Conservation (phyloP, 805 yeast species). For the Candida verbasci region DNA sequence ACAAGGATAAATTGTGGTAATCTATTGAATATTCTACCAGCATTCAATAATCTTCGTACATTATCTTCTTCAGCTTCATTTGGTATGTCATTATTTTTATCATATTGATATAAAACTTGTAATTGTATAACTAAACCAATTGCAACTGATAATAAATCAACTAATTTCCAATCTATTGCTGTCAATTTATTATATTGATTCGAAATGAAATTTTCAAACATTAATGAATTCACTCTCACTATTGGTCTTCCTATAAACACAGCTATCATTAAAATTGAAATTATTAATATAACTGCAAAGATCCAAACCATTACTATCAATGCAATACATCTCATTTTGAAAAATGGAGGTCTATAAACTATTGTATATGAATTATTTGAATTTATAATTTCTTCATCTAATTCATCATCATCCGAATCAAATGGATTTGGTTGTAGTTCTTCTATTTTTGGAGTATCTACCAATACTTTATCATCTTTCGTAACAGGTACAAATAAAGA, state of each 20-base stretch:
- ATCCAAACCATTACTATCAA: constrained; percentile 47
- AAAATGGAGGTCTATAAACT: constrained; percentile 84
- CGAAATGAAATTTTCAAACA: not conserved
- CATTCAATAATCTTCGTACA: constrained; percentile 1
- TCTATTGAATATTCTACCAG: constrained; percentile 4
- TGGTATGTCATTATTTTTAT: constrained; percentile 4
- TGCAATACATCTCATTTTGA: constrained; percentile 52
- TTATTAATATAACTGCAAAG: constrained; percentile 31
- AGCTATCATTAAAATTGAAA: constrained; percentile 17
- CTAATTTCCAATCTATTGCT: constrained; percentile 15
- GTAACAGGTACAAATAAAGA: constrained; percentile 80
- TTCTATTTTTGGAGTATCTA: constrained; percentile 6
- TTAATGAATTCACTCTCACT: constrained; percentile 5
- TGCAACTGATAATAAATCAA: constrained; percentile 16
- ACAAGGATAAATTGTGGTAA: constrained; percentile 4
- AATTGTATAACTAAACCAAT: constrained; percentile 16
- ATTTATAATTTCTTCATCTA: constrained; percentile 28
- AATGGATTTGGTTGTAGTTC: not conserved
- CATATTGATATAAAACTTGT: constrained; percentile 10
- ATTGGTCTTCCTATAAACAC: constrained; percentile 27
- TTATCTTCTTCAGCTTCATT: constrained; percentile 1
- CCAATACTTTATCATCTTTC: constrained; percentile 60
- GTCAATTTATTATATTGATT: not conserved
- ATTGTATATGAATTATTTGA: constrained; percentile 52
- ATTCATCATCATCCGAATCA: constrained; percentile 8